Conservation (phyloP, 768 basidiomycete genomes). For the Auricularia heimuer region DNA sequence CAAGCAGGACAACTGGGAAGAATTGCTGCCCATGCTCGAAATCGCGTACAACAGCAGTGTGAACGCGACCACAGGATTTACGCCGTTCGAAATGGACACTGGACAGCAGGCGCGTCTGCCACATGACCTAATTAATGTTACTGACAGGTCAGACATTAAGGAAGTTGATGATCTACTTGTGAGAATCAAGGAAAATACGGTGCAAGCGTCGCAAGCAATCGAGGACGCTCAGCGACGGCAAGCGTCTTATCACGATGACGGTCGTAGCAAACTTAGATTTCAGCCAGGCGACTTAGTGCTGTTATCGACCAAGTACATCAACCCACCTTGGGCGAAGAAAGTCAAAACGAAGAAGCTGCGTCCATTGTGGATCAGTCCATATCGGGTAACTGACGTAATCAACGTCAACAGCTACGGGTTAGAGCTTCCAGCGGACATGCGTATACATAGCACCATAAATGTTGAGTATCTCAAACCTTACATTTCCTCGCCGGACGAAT, state of each 20-base stretch:
- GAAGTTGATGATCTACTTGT: neutral
- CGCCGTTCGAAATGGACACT: conserved; percentile 24
- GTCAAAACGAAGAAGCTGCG: neutral
- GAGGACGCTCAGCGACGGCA: neutral
- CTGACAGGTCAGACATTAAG: neutral
- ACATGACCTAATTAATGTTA: neutral
- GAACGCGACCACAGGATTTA: conserved; percentile 18
- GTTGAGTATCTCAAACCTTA: neutral
- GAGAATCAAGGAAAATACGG: neutral
- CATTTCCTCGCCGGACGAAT: neutral
- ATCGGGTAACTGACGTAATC: neutral
- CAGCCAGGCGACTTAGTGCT: neutral
- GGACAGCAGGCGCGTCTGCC: conserved; percentile 6
- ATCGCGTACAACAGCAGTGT: conserved; percentile 26
- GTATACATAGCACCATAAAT: neutral
- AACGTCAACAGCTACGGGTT: neutral
- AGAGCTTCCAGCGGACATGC: neutral
- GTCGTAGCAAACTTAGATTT: neutral
- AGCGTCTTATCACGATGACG: neutral
- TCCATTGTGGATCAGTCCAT: neutral
- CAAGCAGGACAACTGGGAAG: conserved; percentile 26
- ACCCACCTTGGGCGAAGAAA: neutral
- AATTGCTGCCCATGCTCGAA: conserved; percentile 23
- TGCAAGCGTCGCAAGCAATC: neutral
- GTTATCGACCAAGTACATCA: neutral